Base-by-base conservation (phyloP, 2,329 filamentous ascomycete species). In the Xylariaceae sp. region DNA sequence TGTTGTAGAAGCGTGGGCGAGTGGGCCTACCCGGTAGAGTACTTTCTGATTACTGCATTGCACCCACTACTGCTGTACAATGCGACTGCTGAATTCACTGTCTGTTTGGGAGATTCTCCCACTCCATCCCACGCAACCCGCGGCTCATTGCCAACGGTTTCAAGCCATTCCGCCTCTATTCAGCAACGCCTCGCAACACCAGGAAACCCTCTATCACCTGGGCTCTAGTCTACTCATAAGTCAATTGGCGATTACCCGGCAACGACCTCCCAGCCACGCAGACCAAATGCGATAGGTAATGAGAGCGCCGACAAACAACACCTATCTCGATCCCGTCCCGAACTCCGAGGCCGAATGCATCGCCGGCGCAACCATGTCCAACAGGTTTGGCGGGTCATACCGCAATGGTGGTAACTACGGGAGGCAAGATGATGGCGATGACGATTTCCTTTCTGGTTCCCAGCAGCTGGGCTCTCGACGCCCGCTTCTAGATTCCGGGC, bases 381-480 rank as follows among this genome's bases (percentile, higher is more conserved):
- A 68, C 58, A 67, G 71, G 52, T 73, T 71, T 59, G 70, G 67
- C 53, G 61, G 55, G 44, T 57, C 70, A 40, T 68, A 65, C 57
- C 65, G 67, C 54, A 68, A 64, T 51, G 69, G 68, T 24, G 66
- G n/a, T n/a, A n/a, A 64, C 42, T 59, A 69, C 50, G 60, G 65
- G 31, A 59, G 58, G 30, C 52, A 42, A 39, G 61, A 63, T 37
- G 71, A 71, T n/a, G n/a, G n/a, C 26, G 71, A 74, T 40, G 74
- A 74, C 50, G 71, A 74, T 33, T 63, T 69, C 52, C 67, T 60
- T 30, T 59, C 52, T 19, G 48, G 53, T 40, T 52, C 56, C 14
- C 55, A 52, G 36, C 55, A 53, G 39, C 27, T 50, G 31, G 53
- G 51, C 29, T 41, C 51, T 39, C 50, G 46, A 50, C 62, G 59